Conservation (phyloP, 1,284 basidiomycete species). For the Erythrobasidium hasegawianum region DNA sequence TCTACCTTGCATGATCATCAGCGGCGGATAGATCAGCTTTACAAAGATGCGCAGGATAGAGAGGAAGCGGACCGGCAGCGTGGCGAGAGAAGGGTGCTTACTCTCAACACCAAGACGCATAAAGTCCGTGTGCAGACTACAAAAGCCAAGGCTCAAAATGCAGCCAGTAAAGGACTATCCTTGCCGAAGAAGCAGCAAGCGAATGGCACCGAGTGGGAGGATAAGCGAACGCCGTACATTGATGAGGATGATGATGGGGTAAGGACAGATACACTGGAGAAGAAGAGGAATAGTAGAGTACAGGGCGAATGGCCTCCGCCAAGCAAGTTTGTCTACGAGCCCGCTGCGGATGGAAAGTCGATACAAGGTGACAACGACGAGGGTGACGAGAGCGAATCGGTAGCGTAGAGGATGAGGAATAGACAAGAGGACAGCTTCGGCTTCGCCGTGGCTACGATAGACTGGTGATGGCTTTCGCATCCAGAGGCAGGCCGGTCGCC, state of each 20-base stretch:
- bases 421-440: no score
- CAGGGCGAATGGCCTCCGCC: no score
- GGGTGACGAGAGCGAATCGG: not conserved
- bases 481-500: slow-evolving; percentile 27
- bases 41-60: slow-evolving; percentile 19
- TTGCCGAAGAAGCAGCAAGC: slow-evolving; percentile 12
- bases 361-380: not conserved
- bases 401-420: not conserved
- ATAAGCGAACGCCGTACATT: slow-evolving; percentile 34
- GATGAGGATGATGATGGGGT: slow-evolving; percentile 32
- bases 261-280: not conserved
- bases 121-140: slow-evolving; percentile 40
- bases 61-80: slow-evolving; percentile 8
- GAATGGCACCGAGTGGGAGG: slow-evolving; percentile 16
- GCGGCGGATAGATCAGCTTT: slow-evolving; percentile 35
- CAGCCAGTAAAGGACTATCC: not conserved
- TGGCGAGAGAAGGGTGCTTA: slow-evolving; percentile 34
- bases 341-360: not conserved
- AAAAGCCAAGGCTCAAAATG: slow-evolving; percentile 5
- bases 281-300: not conserved
- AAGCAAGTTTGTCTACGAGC: no score
- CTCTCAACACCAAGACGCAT: slow-evolving; percentile 39
- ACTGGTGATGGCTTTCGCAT: slow-evolving; percentile 27
- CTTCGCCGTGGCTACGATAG: slow-evolving; percentile 3
- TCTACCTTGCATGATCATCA: not conserved